Conservation (phyloP, 371 early-diverging fungal genomes). For the Lichtheimia ramosa region DNA sequence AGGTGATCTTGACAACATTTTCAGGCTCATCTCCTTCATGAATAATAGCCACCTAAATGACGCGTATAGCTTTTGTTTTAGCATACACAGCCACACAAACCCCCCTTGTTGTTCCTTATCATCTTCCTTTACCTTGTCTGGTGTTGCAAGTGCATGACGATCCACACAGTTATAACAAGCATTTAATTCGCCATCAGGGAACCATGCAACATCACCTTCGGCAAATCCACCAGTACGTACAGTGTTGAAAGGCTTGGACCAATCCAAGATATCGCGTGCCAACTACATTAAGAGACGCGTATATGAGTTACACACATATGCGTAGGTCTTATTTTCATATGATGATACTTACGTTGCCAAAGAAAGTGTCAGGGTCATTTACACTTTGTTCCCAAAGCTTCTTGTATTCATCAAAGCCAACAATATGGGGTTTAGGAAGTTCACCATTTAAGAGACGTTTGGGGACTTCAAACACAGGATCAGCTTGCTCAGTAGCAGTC, state of each 20-base stretch:
- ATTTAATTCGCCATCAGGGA: slow-evolving; percentile 92
- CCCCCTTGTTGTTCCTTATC: no score
- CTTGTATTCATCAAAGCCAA: slow-evolving; percentile 72
- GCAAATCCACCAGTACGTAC: slow-evolving; percentile 67
- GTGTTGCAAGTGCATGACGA: slow-evolving; percentile 80
- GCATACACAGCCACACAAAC: no score
- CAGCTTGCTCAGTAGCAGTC: slow-evolving; percentile 11
- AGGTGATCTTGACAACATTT: slow-evolving; percentile 75
- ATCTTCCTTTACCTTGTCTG: slow-evolving; percentile 48
- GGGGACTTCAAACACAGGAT: slow-evolving; percentile 47
- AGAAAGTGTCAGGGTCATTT: slow-evolving; percentile 76
- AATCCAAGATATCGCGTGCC: slow-evolving; percentile 72
- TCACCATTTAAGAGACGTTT: slow-evolving; percentile 40
- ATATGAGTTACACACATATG: neutral
- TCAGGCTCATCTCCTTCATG: slow-evolving; percentile 92
- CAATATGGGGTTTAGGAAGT: slow-evolving; percentile 61
- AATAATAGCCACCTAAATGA: slow-evolving; percentile 70
- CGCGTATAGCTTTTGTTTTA: no score
- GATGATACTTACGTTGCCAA: slow-evolving; percentile 65
- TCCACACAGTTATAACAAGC: slow-evolving; percentile 98
- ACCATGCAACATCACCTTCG: slow-evolving; percentile 90
- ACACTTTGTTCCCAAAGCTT: slow-evolving; percentile 71
- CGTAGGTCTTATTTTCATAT: no score
- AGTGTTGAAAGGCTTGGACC: slow-evolving; percentile 76
- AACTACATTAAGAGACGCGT: slow-evolving; percentile 33